Conservation (phyloP, 2,329 filamentous ascomycete genomes). For the Nannizzia gypsea region DNA sequence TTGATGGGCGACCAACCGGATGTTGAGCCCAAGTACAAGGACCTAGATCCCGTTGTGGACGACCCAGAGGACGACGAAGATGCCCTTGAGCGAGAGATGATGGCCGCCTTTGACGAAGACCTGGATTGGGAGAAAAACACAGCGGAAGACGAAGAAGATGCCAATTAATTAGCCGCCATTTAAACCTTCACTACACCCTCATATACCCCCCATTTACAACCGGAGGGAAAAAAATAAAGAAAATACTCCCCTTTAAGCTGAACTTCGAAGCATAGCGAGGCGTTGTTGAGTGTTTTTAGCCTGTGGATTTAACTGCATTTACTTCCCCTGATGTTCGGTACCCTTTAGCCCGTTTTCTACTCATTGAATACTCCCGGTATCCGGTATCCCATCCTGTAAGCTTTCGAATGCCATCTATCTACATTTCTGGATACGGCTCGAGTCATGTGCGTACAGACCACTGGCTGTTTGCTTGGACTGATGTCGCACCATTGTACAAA, state of each 20-base stretch:
- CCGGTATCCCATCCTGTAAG: no score
- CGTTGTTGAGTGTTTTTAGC: slow-evolving; percentile 5
- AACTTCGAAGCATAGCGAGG: slow-evolving; percentile 12
- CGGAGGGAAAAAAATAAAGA: no score
- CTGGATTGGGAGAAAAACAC: slow-evolving; percentile 26
- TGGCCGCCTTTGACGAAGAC: slow-evolving; percentile 45
- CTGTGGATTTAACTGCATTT: background rate
- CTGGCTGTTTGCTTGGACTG: no score
- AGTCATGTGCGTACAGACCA: no score
- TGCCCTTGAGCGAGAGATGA: slow-evolving; percentile 43
- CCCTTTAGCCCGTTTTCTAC: background rate
- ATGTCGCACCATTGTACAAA: background rate
- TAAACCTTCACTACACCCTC: no score
- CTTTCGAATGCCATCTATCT: no score
- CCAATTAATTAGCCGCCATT: slow-evolving; percentile 1
- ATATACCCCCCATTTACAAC: no score
- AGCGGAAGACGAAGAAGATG: slow-evolving; percentile 23
- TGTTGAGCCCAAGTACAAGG: slow-evolving; percentile 4
- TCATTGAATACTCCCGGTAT: no score
- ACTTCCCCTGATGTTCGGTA: background rate
- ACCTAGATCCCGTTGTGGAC: slow-evolving; percentile 5
- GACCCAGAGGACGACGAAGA: slow-evolving; percentile 30
- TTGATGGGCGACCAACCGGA: slow-evolving; percentile 9
- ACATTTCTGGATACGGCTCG: no score
- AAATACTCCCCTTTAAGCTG: background rate